Evolutionary conservation across 257 asterid genomes (phyloP).

Genomic region (Fraxinus excelsior): DNA sequence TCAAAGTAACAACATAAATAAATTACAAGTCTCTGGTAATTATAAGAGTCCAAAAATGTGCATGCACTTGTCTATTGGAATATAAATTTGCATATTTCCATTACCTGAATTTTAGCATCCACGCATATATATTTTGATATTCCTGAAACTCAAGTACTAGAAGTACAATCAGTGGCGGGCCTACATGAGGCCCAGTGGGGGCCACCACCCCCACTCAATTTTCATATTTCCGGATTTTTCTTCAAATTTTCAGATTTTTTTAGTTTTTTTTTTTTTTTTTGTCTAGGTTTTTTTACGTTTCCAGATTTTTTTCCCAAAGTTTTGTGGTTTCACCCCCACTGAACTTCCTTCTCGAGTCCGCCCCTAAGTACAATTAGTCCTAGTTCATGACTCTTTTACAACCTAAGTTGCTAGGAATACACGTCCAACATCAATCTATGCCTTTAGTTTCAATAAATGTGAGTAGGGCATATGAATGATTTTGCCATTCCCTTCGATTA

Average conservation of each 20-base stretch:
- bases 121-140: conserved; percentile 1
- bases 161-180: not conserved
- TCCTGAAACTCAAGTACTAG: conserved; percentile 14
- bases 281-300: too few relatives aligned
- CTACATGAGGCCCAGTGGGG: too few relatives aligned
- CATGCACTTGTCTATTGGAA: not conserved
- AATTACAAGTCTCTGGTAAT: not conserved
- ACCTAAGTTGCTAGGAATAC: not conserved
- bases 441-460: not conserved
- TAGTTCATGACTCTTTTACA: not conserved
- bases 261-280: too few relatives aligned
- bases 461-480: not conserved
- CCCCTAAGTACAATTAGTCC: not conserved
- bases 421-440: not conserved
- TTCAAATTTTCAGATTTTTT: too few relatives aligned
- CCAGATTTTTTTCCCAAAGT: too few relatives aligned
- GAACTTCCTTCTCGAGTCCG: too few relatives aligned
- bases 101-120: conserved; percentile 3
- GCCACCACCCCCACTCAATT: too few relatives aligned
- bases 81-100: too few relatives aligned
- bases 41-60: not conserved
- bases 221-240: too few relatives aligned
- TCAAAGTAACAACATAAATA: not conserved
- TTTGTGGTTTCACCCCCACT: too few relatives aligned
- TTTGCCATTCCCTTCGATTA: too few relatives aligned